Evolutionary conservation across 1,139 yeast genomes (phyloP).

Genomic region (Lodderomyces parapsilosis): DNA sequence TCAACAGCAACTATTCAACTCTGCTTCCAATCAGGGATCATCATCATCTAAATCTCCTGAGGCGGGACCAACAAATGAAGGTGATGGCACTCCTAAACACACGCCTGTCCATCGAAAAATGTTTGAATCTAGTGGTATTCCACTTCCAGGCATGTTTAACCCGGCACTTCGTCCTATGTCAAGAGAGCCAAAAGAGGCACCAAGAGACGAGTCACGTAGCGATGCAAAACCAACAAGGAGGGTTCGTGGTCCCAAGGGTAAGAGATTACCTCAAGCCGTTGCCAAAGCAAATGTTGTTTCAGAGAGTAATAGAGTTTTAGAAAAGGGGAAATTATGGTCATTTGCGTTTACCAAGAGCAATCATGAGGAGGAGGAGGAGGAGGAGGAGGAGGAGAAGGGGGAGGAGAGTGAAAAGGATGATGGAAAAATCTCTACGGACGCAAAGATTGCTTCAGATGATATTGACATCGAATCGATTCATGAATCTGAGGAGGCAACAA

Average conservation of each 20-base stretch:
- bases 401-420: background rate
- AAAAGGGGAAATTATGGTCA: conserved; percentile 40
- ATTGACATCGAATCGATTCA: too few relatives aligned
- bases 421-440: too few relatives aligned
- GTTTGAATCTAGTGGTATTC: conserved; percentile 52
- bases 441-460: too few relatives aligned
- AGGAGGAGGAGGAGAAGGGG: too few relatives aligned
- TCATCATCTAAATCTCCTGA: background rate
- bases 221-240: conserved; percentile 29
- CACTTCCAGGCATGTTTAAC: conserved; percentile 64
- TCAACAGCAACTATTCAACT: conserved; percentile 44
- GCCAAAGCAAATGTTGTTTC: conserved; percentile 42
- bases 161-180: conserved; percentile 11
- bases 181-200: background rate
- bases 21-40: background rate
- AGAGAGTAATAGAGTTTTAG: conserved; percentile 28
- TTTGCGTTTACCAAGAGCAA: conserved; percentile 6
- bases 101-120: conserved; percentile 17
- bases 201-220: conserved; percentile 1
- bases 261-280: conserved; percentile 67
- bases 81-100: background rate
- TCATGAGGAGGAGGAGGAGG: too few relatives aligned
- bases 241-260: conserved; percentile 75
- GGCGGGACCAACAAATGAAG: background rate
- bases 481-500: too few relatives aligned